phyloP scores from a whole-genome alignment of 2,329 filamentous ascomycete genomes.

The Ascochyta rabiei region DNA sequence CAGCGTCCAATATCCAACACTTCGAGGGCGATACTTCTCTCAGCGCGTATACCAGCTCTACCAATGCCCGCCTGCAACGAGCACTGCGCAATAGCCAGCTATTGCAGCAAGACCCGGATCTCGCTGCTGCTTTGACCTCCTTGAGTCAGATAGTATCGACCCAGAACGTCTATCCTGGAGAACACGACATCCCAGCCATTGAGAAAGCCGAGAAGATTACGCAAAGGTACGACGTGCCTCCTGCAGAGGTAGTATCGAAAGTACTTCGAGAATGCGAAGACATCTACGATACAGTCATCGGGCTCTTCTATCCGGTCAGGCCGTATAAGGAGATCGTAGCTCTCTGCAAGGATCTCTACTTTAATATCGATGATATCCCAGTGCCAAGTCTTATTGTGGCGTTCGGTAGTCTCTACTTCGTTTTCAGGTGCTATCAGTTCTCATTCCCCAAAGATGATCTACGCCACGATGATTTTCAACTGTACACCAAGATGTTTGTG shows the following conservation, averaged over 20 bases:
- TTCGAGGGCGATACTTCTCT: conserved; percentile 16
- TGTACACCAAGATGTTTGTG: conserved; percentile 31
- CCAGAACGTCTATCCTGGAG: conserved; percentile 8
- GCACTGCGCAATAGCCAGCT: conserved; percentile 13
- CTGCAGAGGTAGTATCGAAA: conserved; percentile 12
- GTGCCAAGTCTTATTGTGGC: conserved; percentile 46
- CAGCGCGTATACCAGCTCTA: conserved; percentile 12
- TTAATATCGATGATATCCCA: conserved; percentile 42
- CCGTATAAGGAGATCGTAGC: conserved; percentile 8
- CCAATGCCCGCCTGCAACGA: conserved; percentile 14
- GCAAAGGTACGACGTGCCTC: conserved; percentile 4
- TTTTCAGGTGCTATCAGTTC: conserved; percentile 44
- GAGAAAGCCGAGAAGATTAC: background rate
- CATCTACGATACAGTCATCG: conserved; percentile 9
- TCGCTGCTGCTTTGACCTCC: conserved; percentile 13
- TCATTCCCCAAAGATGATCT: conserved; percentile 23
- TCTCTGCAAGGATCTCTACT: conserved; percentile 39
- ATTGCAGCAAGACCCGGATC: conserved; percentile 12
- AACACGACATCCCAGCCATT: background rate
- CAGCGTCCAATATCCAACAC: conserved; percentile 38
- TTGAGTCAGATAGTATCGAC: conserved; percentile 17
- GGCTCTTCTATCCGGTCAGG: conserved; percentile 15
- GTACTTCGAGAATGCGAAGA: conserved; percentile 16
- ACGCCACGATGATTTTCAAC: conserved; percentile 23
- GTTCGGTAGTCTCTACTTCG: conserved; percentile 46